phyloP scores from a whole-genome alignment of 2,329 filamentous ascomycete species.

The Penicillium decumbens region DNA sequence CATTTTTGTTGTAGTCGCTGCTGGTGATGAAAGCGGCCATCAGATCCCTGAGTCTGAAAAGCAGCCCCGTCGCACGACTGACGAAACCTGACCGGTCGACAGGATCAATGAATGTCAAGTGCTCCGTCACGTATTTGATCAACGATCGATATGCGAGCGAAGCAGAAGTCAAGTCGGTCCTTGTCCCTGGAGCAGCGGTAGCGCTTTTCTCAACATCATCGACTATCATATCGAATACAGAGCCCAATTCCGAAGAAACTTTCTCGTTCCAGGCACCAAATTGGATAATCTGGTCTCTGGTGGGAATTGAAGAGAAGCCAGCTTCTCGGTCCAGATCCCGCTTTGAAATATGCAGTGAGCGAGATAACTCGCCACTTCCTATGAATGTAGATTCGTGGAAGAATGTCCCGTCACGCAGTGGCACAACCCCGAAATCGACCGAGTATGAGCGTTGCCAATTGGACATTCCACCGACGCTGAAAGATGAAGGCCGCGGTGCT shows the following conservation, averaged over 20 bases:
- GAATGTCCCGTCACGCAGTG: slow-evolving; percentile 50
- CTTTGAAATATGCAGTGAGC: slow-evolving; percentile 39
- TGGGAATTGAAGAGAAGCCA: slow-evolving; percentile 38
- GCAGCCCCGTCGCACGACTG: slow-evolving; percentile 30
- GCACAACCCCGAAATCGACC: slow-evolving; percentile 50
- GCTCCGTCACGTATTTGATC: slow-evolving; percentile 47
- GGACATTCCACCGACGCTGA: slow-evolving; percentile 41
- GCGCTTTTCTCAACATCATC: slow-evolving; percentile 18
- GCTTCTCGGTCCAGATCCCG: slow-evolving; percentile 44
- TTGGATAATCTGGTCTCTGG: slow-evolving; percentile 33
- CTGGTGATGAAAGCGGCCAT: slow-evolving; percentile 19
- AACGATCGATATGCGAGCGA: slow-evolving; percentile 39
- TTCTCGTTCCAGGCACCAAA: slow-evolving; percentile 56
- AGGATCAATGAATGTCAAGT: slow-evolving; percentile 51
- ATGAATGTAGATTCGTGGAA: slow-evolving; percentile 56
- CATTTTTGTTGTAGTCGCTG: slow-evolving; percentile 14
- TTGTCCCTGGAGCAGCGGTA: not conserved
- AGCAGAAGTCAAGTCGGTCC: slow-evolving; percentile 7
- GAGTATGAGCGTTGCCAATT: slow-evolving; percentile 50
- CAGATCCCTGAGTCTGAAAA: slow-evolving; percentile 40
- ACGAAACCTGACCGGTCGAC: slow-evolving; percentile 51
- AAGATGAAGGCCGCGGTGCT: slow-evolving; percentile 19
- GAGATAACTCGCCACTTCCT: slow-evolving; percentile 52
- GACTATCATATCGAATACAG: slow-evolving; percentile 34
- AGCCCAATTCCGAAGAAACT: slow-evolving; percentile 46